phyloP scores from a whole-genome alignment of 2,329 filamentous ascomycete species.

The Akanthomyces dipterigenus region DNA sequence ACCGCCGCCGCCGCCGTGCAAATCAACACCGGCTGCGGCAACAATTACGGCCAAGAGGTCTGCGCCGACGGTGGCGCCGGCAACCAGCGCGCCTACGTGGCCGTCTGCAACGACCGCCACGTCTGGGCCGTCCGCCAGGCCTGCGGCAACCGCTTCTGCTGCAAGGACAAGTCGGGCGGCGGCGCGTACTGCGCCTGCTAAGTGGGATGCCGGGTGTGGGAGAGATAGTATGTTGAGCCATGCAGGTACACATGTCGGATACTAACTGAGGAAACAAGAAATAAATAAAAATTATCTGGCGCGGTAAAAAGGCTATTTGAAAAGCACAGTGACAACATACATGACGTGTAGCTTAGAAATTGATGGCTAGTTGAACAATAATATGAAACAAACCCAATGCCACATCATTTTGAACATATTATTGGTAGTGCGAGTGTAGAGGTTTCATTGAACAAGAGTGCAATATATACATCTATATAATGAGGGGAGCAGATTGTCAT shows the following conservation, averaged over 20 bases:
- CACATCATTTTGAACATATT: too few relatives aligned
- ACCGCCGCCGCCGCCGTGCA: background rate
- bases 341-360: too few relatives aligned
- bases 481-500: background rate
- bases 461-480: background rate
- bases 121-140: conserved; percentile 4
- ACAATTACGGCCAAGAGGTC: conserved; percentile 6
- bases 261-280: too few relatives aligned
- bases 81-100: background rate
- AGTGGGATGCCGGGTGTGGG: too few relatives aligned
- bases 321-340: too few relatives aligned
- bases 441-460: background rate
- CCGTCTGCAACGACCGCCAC: conserved; percentile 10
- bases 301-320: too few relatives aligned
- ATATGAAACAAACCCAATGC: too few relatives aligned
- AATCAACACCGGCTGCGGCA: background rate
- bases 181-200: conserved; percentile 7
- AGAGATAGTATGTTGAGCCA: too few relatives aligned
- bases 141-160: conserved; percentile 9
- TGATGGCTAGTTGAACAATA: too few relatives aligned
- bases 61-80: conserved; percentile 6
- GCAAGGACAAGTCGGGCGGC: background rate
- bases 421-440: too few relatives aligned
- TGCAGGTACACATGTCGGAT: too few relatives aligned
- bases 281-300: too few relatives aligned